phyloP scores from a whole-genome alignment of 139 green algal genomes.

The Coelastrella sp. region DNA sequence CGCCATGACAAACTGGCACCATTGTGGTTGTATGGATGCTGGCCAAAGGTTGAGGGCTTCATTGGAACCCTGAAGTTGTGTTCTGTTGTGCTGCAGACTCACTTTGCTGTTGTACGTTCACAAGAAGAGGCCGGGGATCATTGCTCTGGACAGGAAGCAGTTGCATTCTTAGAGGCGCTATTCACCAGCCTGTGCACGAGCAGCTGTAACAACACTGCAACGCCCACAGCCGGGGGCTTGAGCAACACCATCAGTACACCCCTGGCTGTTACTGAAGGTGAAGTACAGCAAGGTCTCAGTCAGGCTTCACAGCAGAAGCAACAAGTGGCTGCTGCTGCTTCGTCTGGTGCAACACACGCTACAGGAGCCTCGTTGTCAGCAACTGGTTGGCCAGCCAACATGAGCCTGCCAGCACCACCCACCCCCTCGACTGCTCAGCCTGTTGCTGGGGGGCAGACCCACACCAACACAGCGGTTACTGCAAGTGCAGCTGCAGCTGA shows the following conservation, averaged over 20 bases:
- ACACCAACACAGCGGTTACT: background rate
- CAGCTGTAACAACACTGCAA: slow-evolving; percentile 10
- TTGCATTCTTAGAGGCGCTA: slow-evolving; percentile 71
- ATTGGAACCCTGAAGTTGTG: no score
- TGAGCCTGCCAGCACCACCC: background rate
- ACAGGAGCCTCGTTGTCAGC: background rate
- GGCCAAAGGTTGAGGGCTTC: no score
- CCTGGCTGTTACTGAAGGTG: background rate
- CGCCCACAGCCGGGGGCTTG: background rate
- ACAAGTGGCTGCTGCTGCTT: background rate
- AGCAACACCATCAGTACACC: background rate
- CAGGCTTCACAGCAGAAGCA: slow-evolving; percentile 33
- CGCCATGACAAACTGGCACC: no score
- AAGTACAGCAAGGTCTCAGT: background rate
- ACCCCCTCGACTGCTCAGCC: background rate
- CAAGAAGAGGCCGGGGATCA: slow-evolving; percentile 58
- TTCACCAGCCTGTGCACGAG: slow-evolving; percentile 51
- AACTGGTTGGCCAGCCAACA: background rate
- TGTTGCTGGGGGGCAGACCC: background rate
- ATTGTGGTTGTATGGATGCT: background rate
- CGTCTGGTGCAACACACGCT: background rate
- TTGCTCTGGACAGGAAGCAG: slow-evolving; percentile 57
- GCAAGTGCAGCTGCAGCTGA: background rate
- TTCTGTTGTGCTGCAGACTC: slow-evolving; percentile 14
- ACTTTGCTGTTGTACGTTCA: slow-evolving; percentile 64